Percentiles rank a stretch among this genome's conserved stretches.
phyloP scores from a whole-genome alignment of 805 yeast genomes.

The Wickerhamiella kazuoi region DNA sequence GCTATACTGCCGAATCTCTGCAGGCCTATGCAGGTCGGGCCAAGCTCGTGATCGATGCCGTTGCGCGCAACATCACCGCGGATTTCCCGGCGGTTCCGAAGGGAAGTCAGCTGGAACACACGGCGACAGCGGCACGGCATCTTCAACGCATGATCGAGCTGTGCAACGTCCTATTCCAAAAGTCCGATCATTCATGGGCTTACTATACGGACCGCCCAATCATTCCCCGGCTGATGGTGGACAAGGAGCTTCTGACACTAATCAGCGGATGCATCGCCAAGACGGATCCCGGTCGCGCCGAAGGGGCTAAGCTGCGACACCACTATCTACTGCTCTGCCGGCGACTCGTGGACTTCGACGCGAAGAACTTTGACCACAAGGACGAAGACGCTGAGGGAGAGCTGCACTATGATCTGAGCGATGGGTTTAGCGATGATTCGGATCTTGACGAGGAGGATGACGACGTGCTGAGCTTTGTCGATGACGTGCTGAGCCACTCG shows the following conservation, averaged over 20 bases:
- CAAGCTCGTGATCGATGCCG: not conserved
- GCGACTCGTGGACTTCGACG: conserved; percentile 1
- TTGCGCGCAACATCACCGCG: not conserved
- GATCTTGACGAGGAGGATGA: conserved; percentile 1
- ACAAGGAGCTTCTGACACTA: not conserved
- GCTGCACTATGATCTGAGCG: not conserved
- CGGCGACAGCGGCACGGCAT: not conserved
- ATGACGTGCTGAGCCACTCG: not conserved
- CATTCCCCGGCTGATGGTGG: conserved; percentile 1
- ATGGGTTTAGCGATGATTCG: not conserved
- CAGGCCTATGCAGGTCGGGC: conserved; percentile 1
- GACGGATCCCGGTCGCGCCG: not conserved
- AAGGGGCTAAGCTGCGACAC: not conserved
- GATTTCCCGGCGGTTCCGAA: conserved; percentile 2
- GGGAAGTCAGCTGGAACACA: not conserved
- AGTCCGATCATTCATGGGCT: not conserved
- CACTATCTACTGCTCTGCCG: not conserved
- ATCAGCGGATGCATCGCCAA: conserved; percentile 1
- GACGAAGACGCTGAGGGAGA: not conserved
- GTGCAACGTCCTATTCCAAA: not conserved
- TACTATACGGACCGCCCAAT: conserved; percentile 1
- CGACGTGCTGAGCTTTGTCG: not conserved
- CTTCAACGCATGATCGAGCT: not conserved
- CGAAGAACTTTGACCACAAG: conserved; percentile 1
- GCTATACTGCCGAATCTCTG: not conserved